Conservation (phyloP, 2,329 filamentous ascomycete species). For the Claviceps maximensis region DNA sequence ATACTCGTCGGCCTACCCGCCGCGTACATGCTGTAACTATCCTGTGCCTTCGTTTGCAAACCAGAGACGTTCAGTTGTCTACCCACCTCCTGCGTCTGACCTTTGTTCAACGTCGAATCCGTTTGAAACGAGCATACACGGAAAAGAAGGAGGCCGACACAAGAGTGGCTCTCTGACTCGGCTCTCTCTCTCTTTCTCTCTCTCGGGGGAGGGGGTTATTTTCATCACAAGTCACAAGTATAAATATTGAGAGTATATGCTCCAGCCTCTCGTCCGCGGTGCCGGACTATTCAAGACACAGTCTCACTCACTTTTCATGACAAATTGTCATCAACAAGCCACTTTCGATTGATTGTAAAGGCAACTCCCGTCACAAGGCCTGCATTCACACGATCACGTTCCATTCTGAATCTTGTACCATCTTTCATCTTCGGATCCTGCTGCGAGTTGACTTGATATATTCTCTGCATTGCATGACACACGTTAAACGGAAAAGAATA, state of each 20-base stretch:
- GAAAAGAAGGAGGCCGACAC: background rate
- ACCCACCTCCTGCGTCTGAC: conserved; percentile 3
- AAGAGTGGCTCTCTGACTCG: background rate
- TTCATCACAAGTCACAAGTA: background rate
- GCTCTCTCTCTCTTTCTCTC: too few relatives aligned
- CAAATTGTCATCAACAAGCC: background rate
- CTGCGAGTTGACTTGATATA: background rate
- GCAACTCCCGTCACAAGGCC: background rate
- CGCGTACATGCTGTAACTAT: background rate
- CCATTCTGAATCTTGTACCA: background rate
- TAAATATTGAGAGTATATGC: background rate
- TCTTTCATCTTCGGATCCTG: background rate
- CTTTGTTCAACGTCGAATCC: conserved; percentile 2
- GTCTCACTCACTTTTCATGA: background rate
- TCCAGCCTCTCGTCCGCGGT: background rate
- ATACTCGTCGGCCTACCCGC: background rate
- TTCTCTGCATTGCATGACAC: background rate
- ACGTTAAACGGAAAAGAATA: too few relatives aligned
- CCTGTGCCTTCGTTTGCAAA: background rate
- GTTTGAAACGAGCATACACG: conserved; percentile 2
- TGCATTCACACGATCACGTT: background rate
- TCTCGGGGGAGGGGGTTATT: too few relatives aligned
- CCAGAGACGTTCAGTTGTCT: background rate
- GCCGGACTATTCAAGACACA: background rate
- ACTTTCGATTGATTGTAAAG: background rate